A percentile compares a stretch with the other conserved stretches of the same genome.
These are phyloP conservation scores for Solanum bukasovii DNA, from an alignment of 257 asterid genomes.

Conservation along the genomic window DNA sequence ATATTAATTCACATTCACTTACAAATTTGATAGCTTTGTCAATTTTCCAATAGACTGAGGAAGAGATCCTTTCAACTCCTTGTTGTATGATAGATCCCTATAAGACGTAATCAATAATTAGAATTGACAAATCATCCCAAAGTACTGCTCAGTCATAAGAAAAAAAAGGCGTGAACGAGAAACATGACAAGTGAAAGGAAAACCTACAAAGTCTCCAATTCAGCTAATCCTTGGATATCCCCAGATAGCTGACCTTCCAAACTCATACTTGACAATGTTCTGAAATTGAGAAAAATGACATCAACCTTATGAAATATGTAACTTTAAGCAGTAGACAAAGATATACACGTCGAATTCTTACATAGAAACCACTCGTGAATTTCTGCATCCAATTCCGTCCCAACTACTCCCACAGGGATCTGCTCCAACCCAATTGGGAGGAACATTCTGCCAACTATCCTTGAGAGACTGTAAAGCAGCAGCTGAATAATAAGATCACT, in stretches of 20 bases:
- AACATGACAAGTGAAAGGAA: background rate
- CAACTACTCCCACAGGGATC: conserved; percentile 67
- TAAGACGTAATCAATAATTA: background rate
- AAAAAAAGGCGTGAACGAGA: background rate
- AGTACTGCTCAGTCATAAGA: background rate
- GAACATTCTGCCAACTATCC: conserved; percentile 38
- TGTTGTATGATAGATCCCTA: conserved; percentile 87
- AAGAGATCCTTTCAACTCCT: conserved; percentile 52
- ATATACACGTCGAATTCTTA: conserved; percentile 1
- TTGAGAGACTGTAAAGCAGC: conserved; percentile 33
- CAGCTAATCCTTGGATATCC: conserved; percentile 48
- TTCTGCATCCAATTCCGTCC: conserved; percentile 56
- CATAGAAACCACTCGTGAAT: conserved; percentile 42
- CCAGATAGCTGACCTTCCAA: conserved; percentile 58
- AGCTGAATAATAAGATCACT: conserved; percentile 21
- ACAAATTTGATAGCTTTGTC: conserved; percentile 58
- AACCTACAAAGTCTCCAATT: conserved; percentile 67
- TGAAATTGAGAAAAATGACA: conserved; percentile 16
- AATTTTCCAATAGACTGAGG: conserved; percentile 54
- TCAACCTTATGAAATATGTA: background rate
- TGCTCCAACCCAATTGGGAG: conserved; percentile 54
- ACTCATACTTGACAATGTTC: conserved; percentile 49
- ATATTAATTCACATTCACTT: conserved; percentile 19
- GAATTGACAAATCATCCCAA: background rate
- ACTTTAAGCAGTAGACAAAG: background rate